A percentile compares a stretch with the other conserved stretches of the same genome.
phyloP scores from a whole-genome alignment of 2,329 filamentous ascomycete genomes.

The Paraphoma sp. region DNA sequence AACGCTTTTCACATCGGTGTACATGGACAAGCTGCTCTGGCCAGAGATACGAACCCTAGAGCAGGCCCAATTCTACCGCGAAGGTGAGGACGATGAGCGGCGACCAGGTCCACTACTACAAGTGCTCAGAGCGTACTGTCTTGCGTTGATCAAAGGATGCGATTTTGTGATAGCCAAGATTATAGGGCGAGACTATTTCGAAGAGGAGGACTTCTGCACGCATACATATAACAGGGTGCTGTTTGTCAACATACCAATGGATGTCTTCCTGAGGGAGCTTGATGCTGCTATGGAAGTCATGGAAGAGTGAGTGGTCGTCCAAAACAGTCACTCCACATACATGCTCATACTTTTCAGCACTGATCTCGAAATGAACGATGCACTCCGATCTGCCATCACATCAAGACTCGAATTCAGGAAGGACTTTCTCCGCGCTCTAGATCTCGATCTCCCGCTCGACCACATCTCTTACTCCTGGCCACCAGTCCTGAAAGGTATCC shows the following conservation, averaged over 20 bases:
- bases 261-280: conserved; percentile 43
- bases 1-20: conserved; percentile 90
- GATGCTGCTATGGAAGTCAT: conserved; percentile 39
- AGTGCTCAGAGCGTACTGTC: conserved; percentile 82
- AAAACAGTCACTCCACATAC: background rate
- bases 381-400: conserved; percentile 63
- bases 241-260: conserved; percentile 58
- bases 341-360: conserved; percentile 26
- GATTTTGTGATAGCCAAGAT: conserved; percentile 79
- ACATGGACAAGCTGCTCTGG: conserved; percentile 83
- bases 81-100: conserved; percentile 22
- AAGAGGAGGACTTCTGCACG: conserved; percentile 97
- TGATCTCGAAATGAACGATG: conserved; percentile 39
- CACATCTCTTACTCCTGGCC: conserved; percentile 44
- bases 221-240: conserved; percentile 86
- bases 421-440: conserved; percentile 63
- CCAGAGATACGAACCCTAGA: conserved; percentile 69
- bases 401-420: conserved; percentile 72
- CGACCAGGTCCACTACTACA: conserved; percentile 45
- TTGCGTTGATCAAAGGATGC: conserved; percentile 84
- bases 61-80: conserved; percentile 67
- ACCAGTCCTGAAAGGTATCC: conserved; percentile 52
- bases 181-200: conserved; percentile 85
- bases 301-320: conserved; percentile 33
- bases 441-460: conserved; percentile 44